Evolutionary conservation across 306 rosid species (phyloP).

Genomic region (Notholithocarpus densiflorus): DNA sequence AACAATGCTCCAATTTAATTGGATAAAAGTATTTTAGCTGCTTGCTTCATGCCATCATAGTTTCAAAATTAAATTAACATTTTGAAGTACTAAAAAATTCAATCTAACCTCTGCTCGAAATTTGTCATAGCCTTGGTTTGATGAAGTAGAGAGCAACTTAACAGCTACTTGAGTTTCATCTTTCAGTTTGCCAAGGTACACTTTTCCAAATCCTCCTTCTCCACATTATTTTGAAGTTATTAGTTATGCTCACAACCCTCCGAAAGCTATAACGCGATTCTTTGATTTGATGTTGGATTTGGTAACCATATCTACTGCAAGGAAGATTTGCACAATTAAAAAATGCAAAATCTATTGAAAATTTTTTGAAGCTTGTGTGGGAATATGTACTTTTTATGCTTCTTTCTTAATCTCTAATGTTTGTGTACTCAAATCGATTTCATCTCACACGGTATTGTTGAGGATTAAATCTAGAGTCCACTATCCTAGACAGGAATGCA

Average conservation of each 20-base stretch:
- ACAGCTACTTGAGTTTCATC: not conserved
- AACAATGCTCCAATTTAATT: too few species aligned
- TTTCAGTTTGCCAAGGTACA: constrained; percentile 23
- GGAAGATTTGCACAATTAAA: not conserved
- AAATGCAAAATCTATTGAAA: not conserved
- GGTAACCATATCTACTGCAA: not conserved
- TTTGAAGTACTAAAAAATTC: too few species aligned
- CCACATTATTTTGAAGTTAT: constrained; percentile 36
- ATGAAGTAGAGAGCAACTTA: too few species aligned
- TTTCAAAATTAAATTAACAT: too few species aligned
- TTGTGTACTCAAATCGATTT: not conserved
- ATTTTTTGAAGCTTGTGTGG: not conserved
- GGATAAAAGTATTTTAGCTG: not conserved
- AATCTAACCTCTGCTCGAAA: constrained; percentile 1
- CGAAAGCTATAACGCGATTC: constrained; percentile 10
- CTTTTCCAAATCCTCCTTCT: constrained; percentile 48
- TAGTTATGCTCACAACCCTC: constrained; percentile 34
- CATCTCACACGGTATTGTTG: not conserved
- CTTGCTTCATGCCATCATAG: too few species aligned
- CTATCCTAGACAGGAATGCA: too few species aligned
- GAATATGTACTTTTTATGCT: not conserved
- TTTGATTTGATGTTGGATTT: constrained; percentile 10
- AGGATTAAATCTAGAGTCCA: too few species aligned
- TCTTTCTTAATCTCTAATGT: not conserved
- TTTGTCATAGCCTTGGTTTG: too few species aligned